Percentiles rank a stretch among this genome's conserved stretches.
Evolutionary conservation across 257 asterid species (phyloP).

Genomic region (Solanum lycopersicoides): DNA sequence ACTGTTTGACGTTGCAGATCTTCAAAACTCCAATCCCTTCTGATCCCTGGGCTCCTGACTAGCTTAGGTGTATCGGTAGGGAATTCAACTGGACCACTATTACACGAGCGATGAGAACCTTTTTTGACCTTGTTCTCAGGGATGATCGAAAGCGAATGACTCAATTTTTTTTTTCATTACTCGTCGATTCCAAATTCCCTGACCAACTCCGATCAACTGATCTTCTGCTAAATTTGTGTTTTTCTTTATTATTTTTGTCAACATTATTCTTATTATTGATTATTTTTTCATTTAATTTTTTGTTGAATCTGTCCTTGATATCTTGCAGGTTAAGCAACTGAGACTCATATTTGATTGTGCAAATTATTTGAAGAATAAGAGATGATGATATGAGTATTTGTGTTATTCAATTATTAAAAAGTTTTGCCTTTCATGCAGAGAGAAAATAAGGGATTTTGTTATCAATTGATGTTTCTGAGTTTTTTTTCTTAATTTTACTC

Average conservation of each 20-base stretch:
- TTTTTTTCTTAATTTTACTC: neutral
- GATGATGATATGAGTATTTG: neutral
- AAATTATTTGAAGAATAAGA: neutral
- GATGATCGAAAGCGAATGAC: neutral
- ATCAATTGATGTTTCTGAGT: neutral
- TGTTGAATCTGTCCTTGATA: conserved; percentile 6
- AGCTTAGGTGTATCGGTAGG: conserved; percentile 11
- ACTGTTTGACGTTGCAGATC: neutral
- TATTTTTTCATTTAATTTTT: neutral
- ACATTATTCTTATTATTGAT: neutral
- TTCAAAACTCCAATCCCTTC: conserved; percentile 48
- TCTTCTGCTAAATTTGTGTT: conserved; percentile 1
- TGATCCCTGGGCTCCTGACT: conserved; percentile 35
- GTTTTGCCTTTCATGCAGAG: neutral
- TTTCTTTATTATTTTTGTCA: neutral
- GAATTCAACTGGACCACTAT: neutral
- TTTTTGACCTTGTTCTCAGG: neutral
- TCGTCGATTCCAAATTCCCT: conserved; percentile 14
- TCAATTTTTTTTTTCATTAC: neutral
- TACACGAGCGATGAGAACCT: neutral
- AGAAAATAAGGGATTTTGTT: neutral
- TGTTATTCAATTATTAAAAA: neutral
- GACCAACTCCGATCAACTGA: conserved; percentile 32
- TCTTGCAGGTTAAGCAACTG: conserved; percentile 9
- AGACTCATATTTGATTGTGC: conserved; percentile 2